Conservation (phyloP, 1,284 basidiomycete genomes). For the Trichosporon sp. region DNA sequence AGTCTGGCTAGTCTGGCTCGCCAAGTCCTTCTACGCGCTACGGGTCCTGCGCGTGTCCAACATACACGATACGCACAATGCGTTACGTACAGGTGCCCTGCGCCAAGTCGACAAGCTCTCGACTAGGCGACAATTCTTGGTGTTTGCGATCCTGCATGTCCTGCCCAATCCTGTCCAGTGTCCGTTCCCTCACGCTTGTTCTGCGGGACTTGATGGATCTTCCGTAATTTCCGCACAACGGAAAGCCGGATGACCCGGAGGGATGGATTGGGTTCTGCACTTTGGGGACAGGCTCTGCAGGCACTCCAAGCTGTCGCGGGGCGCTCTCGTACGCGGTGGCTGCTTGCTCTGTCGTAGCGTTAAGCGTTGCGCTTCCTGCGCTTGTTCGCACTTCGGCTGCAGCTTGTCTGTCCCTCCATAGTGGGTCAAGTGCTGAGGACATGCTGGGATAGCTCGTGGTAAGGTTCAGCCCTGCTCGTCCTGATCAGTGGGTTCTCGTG, state of each 20-base stretch:
- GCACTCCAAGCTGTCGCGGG: no score
- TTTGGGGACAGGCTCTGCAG: no score
- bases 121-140: neutral
- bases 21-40: neutral
- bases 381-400: constrained; percentile 9
- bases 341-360: neutral
- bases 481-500: constrained; percentile 5
- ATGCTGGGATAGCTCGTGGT: neutral
- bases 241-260: neutral
- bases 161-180: neutral
- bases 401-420: neutral
- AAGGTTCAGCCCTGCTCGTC: neutral
- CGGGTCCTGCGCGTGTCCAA: neutral
- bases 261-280: neutral
- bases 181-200: no score
- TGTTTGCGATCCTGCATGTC: neutral
- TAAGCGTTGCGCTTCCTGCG: constrained; percentile 5
- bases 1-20: no score
- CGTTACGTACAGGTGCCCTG: neutral
- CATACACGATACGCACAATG: neutral
- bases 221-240: neutral
- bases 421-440: neutral
- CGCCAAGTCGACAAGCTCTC: neutral
- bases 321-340: no score
- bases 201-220: no score